Base-by-base conservation (phyloP, 768 basidiomycete genomes). In the Podaxis rugospora region DNA sequence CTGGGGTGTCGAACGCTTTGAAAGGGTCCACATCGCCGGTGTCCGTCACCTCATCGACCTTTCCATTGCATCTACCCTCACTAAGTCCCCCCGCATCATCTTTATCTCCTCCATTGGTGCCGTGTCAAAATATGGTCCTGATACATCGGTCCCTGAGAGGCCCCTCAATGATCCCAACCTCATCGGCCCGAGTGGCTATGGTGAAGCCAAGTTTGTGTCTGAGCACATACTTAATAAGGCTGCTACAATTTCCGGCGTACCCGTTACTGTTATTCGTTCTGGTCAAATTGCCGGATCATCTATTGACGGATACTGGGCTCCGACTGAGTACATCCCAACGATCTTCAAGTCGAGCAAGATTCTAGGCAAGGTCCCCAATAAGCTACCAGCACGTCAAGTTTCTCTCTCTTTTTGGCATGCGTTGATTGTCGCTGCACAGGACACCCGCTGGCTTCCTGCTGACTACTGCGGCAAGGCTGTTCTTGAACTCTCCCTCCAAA, bases 291-390 rank as follows among this genome's bases (percentile, higher is more conserved):
- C 62, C 11, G 62, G 62, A 6, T 63, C 62, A 18, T 37, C 62
- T 6, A 28, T 52, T 21, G 53, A 57, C 49, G 62, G 62, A 6
- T 59, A 59, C 36, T 63, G 62, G 62, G 53, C 62, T 14, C 51
- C 62, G 9, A 57, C 62, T 11, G 62, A 63, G 53, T 63, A 59
- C 57, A 54, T 63, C 3, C 62, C 62, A 4, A 59, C 57, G 16
- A 39, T 63, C 9, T 55, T 63, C 44, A 51, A 32, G 44, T 52
- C 62, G 37, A 63, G 62, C 37, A 52, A 47, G 57, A 55, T 35
- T 6, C 14, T 63, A 9, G 57, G 62, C 21, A 59, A 59, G 28
- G 35, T 63, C 18, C 62, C 62, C 1, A 39, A 52, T 14, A 58
- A 59, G 35, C 36, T 63, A 18, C 62, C 57, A 3, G 62, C 59